Base-by-base conservation (phyloP, 768 basidiomycete species). In the Pisolithus tinctorius region DNA sequence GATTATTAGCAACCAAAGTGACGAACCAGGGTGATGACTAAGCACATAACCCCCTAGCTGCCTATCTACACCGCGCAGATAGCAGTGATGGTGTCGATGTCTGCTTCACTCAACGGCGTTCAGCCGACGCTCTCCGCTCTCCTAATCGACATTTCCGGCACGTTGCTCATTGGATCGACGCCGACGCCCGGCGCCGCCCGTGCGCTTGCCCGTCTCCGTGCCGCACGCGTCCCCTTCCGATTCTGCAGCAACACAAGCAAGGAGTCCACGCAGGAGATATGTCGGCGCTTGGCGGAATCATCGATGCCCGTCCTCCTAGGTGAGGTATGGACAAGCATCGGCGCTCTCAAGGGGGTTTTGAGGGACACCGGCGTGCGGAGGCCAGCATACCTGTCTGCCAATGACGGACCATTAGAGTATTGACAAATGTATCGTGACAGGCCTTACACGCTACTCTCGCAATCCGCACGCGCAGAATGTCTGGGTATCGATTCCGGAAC, bases 201-300 rank as follows among this genome's bases (percentile, higher is more conserved):
- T 6, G 61, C 65, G 2, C 54, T 66, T 14, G 37, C 49, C 1
- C 47, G 63, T 14, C 63, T 79, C 16, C 63, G 68, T 2, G 53
- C 52, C 2, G 62, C 69, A 16, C 50, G 53, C 2, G 56, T 77
- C 7, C 74, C 77, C 7, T 72, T 82, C 65, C 70, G 78, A 26
- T 69, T 78, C 51, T 86, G 86, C 61, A 85, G 82, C 46, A 88
- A 88, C 60, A 81, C 81, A 0, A 83, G 82, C 61, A 83, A 85
- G 53, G 83, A 86, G 55, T 80, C 81, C 0, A 78, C 72, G 0
- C 40, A 48, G 3, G 69, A 67, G 4, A 62, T 86, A 6, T 55
- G 77, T n/a, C 49, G 49, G 1, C 69, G 72, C 20, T 68, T 88
- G 56, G 48, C 56, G 0, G 56, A 60, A 0, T 76, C 83, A 55